Conservation (phyloP, 2,329 filamentous ascomycete species). For the Sclerotinia subarctica region DNA sequence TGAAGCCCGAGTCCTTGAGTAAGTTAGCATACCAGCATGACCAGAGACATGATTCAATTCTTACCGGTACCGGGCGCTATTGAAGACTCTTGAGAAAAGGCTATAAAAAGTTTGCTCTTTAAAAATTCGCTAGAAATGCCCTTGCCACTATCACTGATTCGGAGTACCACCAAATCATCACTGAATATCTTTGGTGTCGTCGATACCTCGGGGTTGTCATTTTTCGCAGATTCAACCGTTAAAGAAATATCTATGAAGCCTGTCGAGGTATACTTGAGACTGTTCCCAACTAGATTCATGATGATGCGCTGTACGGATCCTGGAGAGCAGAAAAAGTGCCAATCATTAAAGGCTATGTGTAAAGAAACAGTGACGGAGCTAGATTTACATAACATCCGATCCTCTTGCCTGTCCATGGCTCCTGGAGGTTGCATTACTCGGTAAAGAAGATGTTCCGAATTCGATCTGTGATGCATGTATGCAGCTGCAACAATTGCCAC, state of each 20-base stretch:
- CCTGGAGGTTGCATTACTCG: slow-evolving; percentile 16
- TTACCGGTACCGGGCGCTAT: slow-evolving; percentile 55
- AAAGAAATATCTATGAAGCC: slow-evolving; percentile 46
- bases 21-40: neutral
- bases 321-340: slow-evolving; percentile 46
- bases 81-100: slow-evolving; percentile 59
- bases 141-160: slow-evolving; percentile 57
- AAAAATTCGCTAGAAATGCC: slow-evolving; percentile 61
- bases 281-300: slow-evolving; percentile 60
- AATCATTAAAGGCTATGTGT: slow-evolving; percentile 22
- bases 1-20: slow-evolving; percentile 50
- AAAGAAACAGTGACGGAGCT: slow-evolving; percentile 17
- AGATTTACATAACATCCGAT: neutral
- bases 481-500: slow-evolving; percentile 20
- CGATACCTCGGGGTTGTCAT: neutral
- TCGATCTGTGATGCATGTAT: slow-evolving; percentile 15
- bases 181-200: neutral
- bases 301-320: slow-evolving; percentile 49
- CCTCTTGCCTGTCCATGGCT: neutral
- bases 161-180: slow-evolving; percentile 36
- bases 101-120: slow-evolving; percentile 55
- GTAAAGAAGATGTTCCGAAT: neutral
- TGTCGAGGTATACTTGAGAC: slow-evolving; percentile 55
- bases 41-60: neutral
- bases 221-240: slow-evolving; percentile 11